phyloP scores from a whole-genome alignment of 2,329 filamentous ascomycete genomes.

The Cryphonectria nitschkei region DNA sequence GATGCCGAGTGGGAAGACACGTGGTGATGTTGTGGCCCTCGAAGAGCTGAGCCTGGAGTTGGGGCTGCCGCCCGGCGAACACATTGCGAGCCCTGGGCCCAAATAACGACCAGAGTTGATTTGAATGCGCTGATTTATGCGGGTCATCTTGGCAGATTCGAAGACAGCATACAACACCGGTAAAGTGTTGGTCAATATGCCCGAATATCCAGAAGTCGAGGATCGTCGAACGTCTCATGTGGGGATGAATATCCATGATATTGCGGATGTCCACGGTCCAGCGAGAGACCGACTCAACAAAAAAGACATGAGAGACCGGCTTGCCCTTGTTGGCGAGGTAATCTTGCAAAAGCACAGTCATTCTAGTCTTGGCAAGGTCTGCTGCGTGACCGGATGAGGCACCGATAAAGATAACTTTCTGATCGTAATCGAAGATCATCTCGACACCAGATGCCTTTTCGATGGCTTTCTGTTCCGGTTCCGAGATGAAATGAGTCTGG shows the following conservation, averaged over 20 bases:
- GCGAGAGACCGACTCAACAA: slow-evolving; percentile 4
- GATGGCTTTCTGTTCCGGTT: background rate
- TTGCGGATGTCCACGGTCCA: slow-evolving; percentile 35
- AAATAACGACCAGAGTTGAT: slow-evolving; percentile 29
- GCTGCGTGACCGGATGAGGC: slow-evolving; percentile 4
- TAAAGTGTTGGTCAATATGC: slow-evolving; percentile 25
- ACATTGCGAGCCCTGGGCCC: slow-evolving; percentile 31
- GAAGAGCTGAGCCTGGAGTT: slow-evolving; percentile 27
- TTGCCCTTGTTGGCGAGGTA: background rate
- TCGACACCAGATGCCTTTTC: slow-evolving; percentile 1
- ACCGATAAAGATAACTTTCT: slow-evolving; percentile 22
- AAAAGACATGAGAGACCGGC: slow-evolving; percentile 9
- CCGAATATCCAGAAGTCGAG: slow-evolving; percentile 34
- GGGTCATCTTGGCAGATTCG: slow-evolving; percentile 34
- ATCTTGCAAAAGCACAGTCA: slow-evolving; percentile 12
- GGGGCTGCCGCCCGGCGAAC: slow-evolving; percentile 25
- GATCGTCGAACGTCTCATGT: slow-evolving; percentile 36
- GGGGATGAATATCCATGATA: slow-evolving; percentile 36
- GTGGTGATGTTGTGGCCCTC: slow-evolving; percentile 1
- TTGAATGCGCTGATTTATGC: background rate
- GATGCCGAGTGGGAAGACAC: background rate
- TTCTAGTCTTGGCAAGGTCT: slow-evolving; percentile 4
- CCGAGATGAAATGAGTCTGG: background rate
- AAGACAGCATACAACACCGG: slow-evolving; percentile 33
- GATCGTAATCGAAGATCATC: background rate